Conservation (phyloP, 176 grass and related monocot species). For the Phoenix roebelenii region DNA sequence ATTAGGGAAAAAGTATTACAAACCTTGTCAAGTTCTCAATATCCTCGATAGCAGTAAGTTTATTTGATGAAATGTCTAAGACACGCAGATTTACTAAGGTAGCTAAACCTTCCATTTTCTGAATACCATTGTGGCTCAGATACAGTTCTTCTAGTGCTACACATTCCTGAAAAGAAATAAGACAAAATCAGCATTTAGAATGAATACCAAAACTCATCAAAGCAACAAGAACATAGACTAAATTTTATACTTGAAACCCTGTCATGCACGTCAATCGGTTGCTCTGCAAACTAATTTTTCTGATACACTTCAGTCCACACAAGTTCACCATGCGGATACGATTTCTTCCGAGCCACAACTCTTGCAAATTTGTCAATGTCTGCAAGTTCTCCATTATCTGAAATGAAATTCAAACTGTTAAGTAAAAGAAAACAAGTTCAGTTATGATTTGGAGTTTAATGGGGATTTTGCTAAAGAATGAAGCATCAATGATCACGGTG, state of each 20-base stretch:
- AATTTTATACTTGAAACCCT: conserved; percentile 65
- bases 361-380: conserved; percentile 65
- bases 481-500: no score
- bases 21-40: conserved; percentile 78
- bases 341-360: conserved; percentile 89
- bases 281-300: conserved; percentile 93
- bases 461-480: no score
- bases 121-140: conserved; percentile 90
- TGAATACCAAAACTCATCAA: neutral
- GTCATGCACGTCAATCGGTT: conserved; percentile 69
- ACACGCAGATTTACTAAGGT: conserved; percentile 73
- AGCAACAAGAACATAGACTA: neutral
- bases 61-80: conserved; percentile 92
- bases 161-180: conserved; percentile 45
- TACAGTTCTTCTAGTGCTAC: conserved; percentile 81
- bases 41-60: conserved; percentile 50
- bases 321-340: conserved; percentile 68
- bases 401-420: conserved; percentile 9
- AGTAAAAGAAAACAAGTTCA: neutral
- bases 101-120: conserved; percentile 87
- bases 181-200: conserved; percentile 1
- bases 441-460: no score
- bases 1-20: neutral
- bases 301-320: conserved; percentile 78
- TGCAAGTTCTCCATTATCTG: conserved; percentile 91